Percentiles rank a stretch among this genome's conserved stretches.
Conservation (phyloP, 257 asterid species). For the Penstemon davidsonii region DNA sequence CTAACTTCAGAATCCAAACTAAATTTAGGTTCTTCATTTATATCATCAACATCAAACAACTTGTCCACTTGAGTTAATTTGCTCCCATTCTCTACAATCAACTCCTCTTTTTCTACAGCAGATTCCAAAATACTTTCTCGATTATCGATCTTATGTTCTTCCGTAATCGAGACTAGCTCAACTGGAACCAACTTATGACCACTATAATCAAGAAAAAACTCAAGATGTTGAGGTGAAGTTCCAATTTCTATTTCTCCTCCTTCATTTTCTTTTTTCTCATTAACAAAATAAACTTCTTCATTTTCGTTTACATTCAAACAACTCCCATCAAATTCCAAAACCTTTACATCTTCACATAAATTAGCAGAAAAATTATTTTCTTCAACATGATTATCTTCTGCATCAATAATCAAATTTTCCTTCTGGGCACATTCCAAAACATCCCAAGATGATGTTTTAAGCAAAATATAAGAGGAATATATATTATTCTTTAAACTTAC, state of each 20-base stretch:
- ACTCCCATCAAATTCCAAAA: conserved; percentile 20
- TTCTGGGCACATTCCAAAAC: conserved; percentile 53
- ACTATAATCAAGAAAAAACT: conserved; percentile 51
- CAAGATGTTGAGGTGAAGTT: conserved; percentile 52
- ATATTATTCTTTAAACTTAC: conserved; percentile 35
- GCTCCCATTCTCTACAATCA: too few species aligned
- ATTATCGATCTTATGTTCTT: conserved; percentile 8
- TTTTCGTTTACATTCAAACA: conserved; percentile 23
- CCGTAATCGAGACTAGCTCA: conserved; percentile 24
- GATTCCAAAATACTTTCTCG: neutral
- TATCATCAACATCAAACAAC: conserved; percentile 10
- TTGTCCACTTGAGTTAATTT: too few species aligned
- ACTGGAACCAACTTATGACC: conserved; percentile 35
- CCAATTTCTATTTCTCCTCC: conserved; percentile 21
- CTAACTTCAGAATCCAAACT: conserved; percentile 17
- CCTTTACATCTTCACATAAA: conserved; percentile 28
- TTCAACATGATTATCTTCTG: conserved; percentile 15
- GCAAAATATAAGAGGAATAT: conserved; percentile 49
- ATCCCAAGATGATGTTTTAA: conserved; percentile 71
- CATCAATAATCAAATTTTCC: conserved; percentile 34
- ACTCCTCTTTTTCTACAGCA: too few species aligned
- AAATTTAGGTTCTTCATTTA: neutral
- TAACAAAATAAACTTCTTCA: conserved; percentile 21
- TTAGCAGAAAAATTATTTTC: conserved; percentile 27
- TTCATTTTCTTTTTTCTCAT: conserved; percentile 21